These are phyloP conservation scores for Mycena chlorophos DNA, from an alignment of 768 basidiomycete genomes.

Conservation along the genomic window DNA sequence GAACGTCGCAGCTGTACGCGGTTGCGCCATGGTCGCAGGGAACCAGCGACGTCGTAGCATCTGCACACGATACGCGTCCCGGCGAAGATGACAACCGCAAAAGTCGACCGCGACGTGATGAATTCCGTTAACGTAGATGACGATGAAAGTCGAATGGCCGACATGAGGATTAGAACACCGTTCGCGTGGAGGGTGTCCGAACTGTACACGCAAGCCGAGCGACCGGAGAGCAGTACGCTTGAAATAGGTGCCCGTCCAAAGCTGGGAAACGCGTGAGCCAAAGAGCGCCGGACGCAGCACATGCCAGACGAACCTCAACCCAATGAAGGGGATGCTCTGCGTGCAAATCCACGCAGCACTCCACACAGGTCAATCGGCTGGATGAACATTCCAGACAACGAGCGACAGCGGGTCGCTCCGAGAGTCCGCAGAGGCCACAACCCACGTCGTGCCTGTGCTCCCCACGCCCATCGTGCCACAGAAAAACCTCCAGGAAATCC, in stretches of 20 bases:
- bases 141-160: background rate
- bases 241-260: slow-evolving; percentile 4
- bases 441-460: background rate
- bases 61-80: background rate
- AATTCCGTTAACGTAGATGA: slow-evolving; percentile 11
- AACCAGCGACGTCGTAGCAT: slow-evolving; percentile 16
- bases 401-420: background rate
- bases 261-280: background rate
- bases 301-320: background rate
- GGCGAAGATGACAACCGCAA: slow-evolving; percentile 3
- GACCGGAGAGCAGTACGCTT: background rate
- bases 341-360: background rate
- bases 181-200: slow-evolving; percentile 8
- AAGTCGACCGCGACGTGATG: slow-evolving; percentile 14
- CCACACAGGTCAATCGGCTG: background rate
- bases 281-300: too few relatives aligned
- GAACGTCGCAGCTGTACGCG: slow-evolving; percentile 14
- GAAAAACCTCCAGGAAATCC: background rate
- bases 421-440: background rate
- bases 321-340: background rate
- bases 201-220: slow-evolving; percentile 13
- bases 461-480: background rate
- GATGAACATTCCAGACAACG: background rate
- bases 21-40: slow-evolving; percentile 8
- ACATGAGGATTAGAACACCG: background rate